phyloP scores from a whole-genome alignment of 2,329 filamentous ascomycete species.

The Fusarium chuoi region DNA sequence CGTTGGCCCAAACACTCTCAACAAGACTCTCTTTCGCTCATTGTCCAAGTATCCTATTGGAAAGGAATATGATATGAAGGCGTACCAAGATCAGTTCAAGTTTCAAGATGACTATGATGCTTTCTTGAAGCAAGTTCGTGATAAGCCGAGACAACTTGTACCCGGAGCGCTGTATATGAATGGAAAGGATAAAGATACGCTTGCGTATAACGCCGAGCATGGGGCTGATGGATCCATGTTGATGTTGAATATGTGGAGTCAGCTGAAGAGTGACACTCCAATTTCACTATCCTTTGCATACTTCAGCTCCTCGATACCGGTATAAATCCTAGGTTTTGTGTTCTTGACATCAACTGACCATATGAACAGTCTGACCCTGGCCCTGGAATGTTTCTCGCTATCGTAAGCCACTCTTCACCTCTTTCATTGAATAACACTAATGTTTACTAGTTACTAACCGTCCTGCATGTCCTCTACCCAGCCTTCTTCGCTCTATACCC shows the following conservation, averaged over 20 bases:
- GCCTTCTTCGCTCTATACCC: slow-evolving; percentile 12
- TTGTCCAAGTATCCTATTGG: not conserved
- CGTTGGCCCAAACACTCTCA: not conserved
- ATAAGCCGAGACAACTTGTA: not conserved
- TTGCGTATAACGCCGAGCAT: not conserved
- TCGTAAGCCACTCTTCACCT: not conserved
- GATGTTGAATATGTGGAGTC: slow-evolving; percentile 4
- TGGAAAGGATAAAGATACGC: not conserved
- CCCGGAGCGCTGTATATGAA: not conserved
- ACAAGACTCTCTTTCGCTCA: not conserved
- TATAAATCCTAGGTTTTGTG: accelerated
- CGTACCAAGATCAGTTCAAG: not conserved
- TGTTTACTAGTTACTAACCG: not conserved
- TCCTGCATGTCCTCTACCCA: slow-evolving; percentile 8
- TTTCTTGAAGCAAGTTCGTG: not conserved
- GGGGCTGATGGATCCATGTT: not conserved
- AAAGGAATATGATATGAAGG: not conserved
- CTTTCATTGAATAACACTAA: not conserved
- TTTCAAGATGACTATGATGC: not conserved
- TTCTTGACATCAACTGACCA: not conserved
- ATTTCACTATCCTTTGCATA: not conserved
- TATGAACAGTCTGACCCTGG: not conserved
- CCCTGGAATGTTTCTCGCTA: not conserved
- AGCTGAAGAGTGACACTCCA: not conserved
- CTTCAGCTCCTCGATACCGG: not conserved